phyloP scores from a whole-genome alignment of 73 alveolate species.

The Paraurostyla sp. region DNA sequence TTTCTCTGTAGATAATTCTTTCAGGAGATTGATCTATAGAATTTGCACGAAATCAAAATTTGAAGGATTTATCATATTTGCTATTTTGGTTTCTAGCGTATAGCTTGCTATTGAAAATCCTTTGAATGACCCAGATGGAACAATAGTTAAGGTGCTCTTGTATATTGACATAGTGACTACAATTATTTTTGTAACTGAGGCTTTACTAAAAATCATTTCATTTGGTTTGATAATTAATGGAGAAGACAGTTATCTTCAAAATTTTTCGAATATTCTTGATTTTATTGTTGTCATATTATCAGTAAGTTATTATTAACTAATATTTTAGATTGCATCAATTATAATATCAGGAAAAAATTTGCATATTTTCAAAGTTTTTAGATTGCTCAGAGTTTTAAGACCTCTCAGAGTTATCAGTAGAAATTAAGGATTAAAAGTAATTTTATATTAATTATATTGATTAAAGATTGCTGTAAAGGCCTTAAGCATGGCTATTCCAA shows the following conservation, averaged over 20 bases:
- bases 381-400: constrained; percentile 55
- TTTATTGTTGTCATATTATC: constrained; percentile 89
- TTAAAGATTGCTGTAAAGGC: constrained; percentile 64
- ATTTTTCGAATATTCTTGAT: constrained; percentile 93
- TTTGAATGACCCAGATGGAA: constrained; percentile 66
- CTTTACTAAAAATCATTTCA: constrained; percentile 84
- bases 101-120: constrained; percentile 78
- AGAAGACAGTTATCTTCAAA: constrained; percentile 82
- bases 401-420: constrained; percentile 41
- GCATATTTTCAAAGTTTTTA: constrained; percentile 45
- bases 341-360: too few relatives aligned
- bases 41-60: constrained; percentile 76
- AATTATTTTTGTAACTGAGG: constrained; percentile 83
- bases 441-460: too few relatives aligned
- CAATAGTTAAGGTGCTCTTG: neutral
- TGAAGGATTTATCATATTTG: constrained; percentile 84
- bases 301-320: constrained; percentile 58
- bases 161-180: constrained; percentile 81
- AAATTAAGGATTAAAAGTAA: constrained; percentile 64
- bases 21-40: constrained; percentile 79
- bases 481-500: constrained; percentile 54
- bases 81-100: constrained; percentile 81
- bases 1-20: constrained; percentile 60
- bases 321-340: neutral
- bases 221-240: constrained; percentile 90